Base-by-base conservation (phyloP, 1,284 basidiomycete genomes). In the Malassezia furfur region DNA sequence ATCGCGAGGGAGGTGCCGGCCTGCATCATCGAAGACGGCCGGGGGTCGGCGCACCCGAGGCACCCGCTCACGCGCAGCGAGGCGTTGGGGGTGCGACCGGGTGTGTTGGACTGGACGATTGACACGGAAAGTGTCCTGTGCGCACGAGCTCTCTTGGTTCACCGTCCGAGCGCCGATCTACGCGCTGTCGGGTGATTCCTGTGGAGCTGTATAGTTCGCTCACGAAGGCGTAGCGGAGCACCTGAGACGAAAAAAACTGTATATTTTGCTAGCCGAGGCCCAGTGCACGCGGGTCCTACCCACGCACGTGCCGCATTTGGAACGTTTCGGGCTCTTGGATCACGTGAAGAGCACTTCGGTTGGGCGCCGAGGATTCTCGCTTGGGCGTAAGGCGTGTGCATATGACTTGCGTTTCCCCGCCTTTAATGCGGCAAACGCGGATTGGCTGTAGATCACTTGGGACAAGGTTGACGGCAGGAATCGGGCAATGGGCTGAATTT, bases 191-290 rank as follows among this genome's bases (percentile, higher is more conserved):
- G 48, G 48, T 22, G 49, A 43, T 35, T 48, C 44, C 17, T 47
- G 34, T 51, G 49, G 39, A 57, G 49, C 54, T 57, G 43, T 57
- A 57, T 25, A 57, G 54, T 57, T 57, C 54, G 54, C 41, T 52
- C 35, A 41, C 43, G 44, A 40, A 38, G 44, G 11, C 17, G 41
- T 39, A 37, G 28, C 17, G 45, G 34, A 34, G 34, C n/a, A 28
- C 25, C 25, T 28, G 25, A 28, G 25, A 7, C 25, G 7, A 28
- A 28, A 28, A 28, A 28, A 57, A 57, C 48, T 57, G 54, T 57
- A 57, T 31, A 51, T 52, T 57, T 54, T 54, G n/a, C 15, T 15
- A 12, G 36, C n/a, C n/a, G 14, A 12, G 15, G 6, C 15, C 36
- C 44, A 15, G 21, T 40, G 4, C 3, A 28, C 7, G 25, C 25